These are phyloP conservation scores for Endotrypanum monterogeii DNA, from an alignment of 208 protist species.

Conservation along the genomic window DNA sequence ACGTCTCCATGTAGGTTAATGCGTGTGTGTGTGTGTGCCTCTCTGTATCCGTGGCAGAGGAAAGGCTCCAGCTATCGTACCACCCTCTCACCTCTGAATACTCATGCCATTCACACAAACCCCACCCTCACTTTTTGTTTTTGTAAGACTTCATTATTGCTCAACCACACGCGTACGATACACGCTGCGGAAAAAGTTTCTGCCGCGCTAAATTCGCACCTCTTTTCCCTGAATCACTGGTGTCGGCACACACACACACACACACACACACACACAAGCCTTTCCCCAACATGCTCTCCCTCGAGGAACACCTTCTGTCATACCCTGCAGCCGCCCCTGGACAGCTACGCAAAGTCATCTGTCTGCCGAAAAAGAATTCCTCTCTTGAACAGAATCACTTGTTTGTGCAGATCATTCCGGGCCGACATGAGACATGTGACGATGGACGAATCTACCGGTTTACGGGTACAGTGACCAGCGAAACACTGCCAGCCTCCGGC, in stretches of 20 bases:
- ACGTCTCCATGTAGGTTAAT: no score
- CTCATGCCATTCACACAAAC: no score
- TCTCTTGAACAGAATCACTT: slow-evolving; percentile 40
- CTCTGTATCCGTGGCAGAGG: no score
- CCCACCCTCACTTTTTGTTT: no score
- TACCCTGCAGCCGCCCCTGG: slow-evolving; percentile 63
- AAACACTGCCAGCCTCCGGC: slow-evolving; percentile 56
- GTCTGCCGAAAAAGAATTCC: slow-evolving; percentile 49
- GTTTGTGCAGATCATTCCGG: slow-evolving; percentile 71
- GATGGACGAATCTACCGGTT: slow-evolving; percentile 52
- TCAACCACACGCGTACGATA: no score
- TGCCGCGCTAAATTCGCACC: no score
- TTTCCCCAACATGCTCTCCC: slow-evolving; percentile 32
- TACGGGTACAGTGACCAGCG: slow-evolving; percentile 41
- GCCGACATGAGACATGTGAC: slow-evolving; percentile 53
- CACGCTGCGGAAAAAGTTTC: no score
- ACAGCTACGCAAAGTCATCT: slow-evolving; percentile 77
- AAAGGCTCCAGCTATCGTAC: no score
- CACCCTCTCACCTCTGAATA: no score
- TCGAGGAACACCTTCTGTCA: slow-evolving; percentile 60
- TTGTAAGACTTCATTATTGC: no score
- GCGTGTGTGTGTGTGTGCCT: no score
- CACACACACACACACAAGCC: slow-evolving; percentile 1
- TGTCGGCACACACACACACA: neutral
- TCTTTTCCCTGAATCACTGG: no score